phyloP scores from a whole-genome alignment of 2,329 filamentous ascomycete genomes.

The Colletotrichum chlorophyti region DNA sequence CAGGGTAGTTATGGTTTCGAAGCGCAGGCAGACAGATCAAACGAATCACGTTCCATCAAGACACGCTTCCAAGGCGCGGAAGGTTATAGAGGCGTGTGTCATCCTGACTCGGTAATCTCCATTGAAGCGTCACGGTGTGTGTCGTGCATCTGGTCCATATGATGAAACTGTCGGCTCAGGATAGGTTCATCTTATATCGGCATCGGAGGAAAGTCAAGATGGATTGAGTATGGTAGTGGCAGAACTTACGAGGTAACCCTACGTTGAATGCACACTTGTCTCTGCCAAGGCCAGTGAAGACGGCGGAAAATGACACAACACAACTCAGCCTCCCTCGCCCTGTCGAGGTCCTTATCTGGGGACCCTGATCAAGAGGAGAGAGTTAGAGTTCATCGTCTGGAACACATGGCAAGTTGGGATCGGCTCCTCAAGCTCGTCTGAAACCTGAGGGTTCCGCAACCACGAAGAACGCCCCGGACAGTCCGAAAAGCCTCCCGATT shows the following conservation, averaged over 20 bases:
- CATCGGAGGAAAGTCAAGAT: too few species aligned
- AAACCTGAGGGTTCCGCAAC: constrained; percentile 11
- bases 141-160: too few species aligned
- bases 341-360: too few species aligned
- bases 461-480: background rate
- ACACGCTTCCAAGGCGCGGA: background rate
- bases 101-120: background rate
- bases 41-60: background rate
- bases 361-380: too few species aligned
- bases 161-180: too few species aligned
- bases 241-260: too few species aligned
- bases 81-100: background rate
- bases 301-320: too few species aligned
- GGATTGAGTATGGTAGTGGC: too few species aligned
- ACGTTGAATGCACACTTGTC: too few species aligned
- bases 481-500: background rate
- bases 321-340: too few species aligned
- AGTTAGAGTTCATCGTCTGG: constrained; percentile 6
- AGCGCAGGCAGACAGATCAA: background rate
- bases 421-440: constrained; percentile 23
- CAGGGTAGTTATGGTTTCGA: background rate
- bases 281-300: too few species aligned
- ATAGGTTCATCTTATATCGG: too few species aligned
- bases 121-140: background rate
- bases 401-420: constrained; percentile 3